phyloP scores from a whole-genome alignment of 371 early-diverging fungal genomes.

The Rhizopus arrhizus region DNA sequence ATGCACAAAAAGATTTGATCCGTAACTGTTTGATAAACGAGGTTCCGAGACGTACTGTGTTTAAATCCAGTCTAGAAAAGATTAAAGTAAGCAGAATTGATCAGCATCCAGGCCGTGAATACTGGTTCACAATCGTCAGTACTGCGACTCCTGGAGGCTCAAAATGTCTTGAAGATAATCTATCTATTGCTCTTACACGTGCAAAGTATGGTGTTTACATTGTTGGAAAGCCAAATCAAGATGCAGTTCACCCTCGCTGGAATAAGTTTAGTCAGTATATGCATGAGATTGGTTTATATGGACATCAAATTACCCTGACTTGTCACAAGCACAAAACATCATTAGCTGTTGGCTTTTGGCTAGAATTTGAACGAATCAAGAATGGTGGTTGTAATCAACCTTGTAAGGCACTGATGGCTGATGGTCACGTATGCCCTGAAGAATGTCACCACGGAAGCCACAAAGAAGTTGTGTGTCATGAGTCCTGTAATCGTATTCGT shows the following conservation, averaged over 20 bases:
- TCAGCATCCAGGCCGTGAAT: constrained; percentile 30
- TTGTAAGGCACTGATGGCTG: constrained; percentile 35
- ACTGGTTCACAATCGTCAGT: constrained; percentile 28
- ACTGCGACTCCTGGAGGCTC: constrained; percentile 29
- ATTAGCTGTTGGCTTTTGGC: constrained; percentile 18
- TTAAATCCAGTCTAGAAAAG: constrained; percentile 5
- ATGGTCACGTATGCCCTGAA: constrained; percentile 47
- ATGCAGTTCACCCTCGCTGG: constrained; percentile 24
- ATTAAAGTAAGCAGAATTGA: constrained; percentile 28
- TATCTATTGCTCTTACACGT: constrained; percentile 37
- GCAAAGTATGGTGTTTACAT: constrained; percentile 44
- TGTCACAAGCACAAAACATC: constrained; percentile 17
- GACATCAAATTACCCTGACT: constrained; percentile 7
- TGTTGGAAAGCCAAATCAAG: constrained; percentile 31
- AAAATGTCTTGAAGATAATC: constrained; percentile 11
- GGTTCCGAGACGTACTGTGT: constrained; percentile 21
- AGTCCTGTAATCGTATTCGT: constrained; percentile 34
- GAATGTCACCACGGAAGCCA: constrained; percentile 42
- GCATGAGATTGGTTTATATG: constrained; percentile 11
- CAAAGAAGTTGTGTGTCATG: constrained; percentile 24
- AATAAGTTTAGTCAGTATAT: constrained; percentile 31
- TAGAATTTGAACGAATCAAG: constrained; percentile 31
- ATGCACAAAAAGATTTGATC: constrained; percentile 32
- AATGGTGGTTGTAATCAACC: constrained; percentile 43
- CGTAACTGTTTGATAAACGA: constrained; percentile 19